phyloP scores from a whole-genome alignment of 2,329 filamentous ascomycete genomes.

The Coniochaeta prunicola region DNA sequence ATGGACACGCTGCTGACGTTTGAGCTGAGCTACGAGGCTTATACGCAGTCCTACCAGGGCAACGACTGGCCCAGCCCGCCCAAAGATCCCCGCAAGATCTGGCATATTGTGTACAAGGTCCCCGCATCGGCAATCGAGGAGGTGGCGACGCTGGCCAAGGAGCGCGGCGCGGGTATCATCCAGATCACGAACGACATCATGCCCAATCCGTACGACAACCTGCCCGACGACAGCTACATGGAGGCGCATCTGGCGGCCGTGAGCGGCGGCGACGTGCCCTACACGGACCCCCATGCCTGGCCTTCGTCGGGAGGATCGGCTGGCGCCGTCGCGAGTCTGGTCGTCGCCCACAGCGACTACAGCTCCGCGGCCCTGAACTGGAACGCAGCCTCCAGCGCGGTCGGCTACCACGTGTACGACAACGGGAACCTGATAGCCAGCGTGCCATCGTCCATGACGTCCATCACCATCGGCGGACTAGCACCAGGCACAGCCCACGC shows the following conservation, averaged over 20 bases:
- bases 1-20: conserved; percentile 24
- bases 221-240: neutral
- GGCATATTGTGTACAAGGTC: conserved; percentile 23
- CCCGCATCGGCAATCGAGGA: conserved; percentile 1
- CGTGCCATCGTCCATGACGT: neutral
- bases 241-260: neutral
- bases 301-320: neutral
- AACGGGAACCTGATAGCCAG: neutral
- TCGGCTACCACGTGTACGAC: neutral
- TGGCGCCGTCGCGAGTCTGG: neutral
- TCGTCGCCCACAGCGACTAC: neutral
- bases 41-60: conserved; percentile 12
- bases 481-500: neutral
- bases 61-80: conserved; percentile 18
- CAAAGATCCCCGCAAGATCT: conserved; percentile 20
- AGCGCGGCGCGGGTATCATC: neutral
- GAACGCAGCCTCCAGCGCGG: neutral
- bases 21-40: conserved; percentile 17
- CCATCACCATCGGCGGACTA: neutral
- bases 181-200: neutral
- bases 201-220: conserved; percentile 1
- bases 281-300: neutral
- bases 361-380: neutral
- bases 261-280: neutral
- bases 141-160: neutral